Evolutionary conservation across 148 eudicot species (phyloP).

Genomic region (Amaranthus hypochondriacus): DNA sequence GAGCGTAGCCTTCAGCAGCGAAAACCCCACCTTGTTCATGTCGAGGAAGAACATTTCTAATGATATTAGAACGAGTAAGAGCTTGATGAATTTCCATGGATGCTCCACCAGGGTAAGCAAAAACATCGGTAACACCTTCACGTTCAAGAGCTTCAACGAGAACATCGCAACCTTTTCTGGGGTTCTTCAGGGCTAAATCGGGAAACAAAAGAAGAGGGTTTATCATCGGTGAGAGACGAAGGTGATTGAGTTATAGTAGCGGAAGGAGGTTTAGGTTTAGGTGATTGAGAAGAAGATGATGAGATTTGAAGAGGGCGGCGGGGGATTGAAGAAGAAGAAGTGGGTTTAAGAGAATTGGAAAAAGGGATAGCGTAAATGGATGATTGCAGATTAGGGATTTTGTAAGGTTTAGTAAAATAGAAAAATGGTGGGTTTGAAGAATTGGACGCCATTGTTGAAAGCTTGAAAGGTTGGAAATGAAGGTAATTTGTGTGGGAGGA

Average conservation of each 20-base stretch:
- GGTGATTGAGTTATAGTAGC: not conserved
- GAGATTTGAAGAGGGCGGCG: slow-evolving; percentile 12
- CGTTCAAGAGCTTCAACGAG: slow-evolving; percentile 89
- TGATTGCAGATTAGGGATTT: slow-evolving; percentile 15
- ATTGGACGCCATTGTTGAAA: slow-evolving; percentile 37
- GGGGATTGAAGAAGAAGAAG: slow-evolving; percentile 7
- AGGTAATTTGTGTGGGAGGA: too few relatives aligned
- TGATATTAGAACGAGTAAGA: slow-evolving; percentile 54
- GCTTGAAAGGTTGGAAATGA: not conserved
- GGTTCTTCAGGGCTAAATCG: slow-evolving; percentile 65
- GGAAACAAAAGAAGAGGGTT: slow-evolving; percentile 20
- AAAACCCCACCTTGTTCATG: slow-evolving; percentile 95
- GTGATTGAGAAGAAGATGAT: slow-evolving; percentile 1
- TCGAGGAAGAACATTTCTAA: slow-evolving; percentile 72
- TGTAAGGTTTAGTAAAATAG: slow-evolving; percentile 8
- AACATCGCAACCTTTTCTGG: slow-evolving; percentile 69
- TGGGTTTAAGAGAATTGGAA: not conserved
- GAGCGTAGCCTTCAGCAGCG: slow-evolving; percentile 92
- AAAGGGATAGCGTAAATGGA: slow-evolving; percentile 17
- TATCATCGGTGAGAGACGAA: slow-evolving; percentile 3
- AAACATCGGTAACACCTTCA: slow-evolving; percentile 65
- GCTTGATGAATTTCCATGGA: slow-evolving; percentile 95
- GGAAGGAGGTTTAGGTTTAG: slow-evolving; percentile 14
- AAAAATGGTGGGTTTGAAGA: slow-evolving; percentile 23
- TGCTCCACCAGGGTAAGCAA: slow-evolving; percentile 95